These are phyloP conservation scores for Botrytis tulipae DNA, from an alignment of 2,329 filamentous ascomycete genomes.

Conservation along the genomic window DNA sequence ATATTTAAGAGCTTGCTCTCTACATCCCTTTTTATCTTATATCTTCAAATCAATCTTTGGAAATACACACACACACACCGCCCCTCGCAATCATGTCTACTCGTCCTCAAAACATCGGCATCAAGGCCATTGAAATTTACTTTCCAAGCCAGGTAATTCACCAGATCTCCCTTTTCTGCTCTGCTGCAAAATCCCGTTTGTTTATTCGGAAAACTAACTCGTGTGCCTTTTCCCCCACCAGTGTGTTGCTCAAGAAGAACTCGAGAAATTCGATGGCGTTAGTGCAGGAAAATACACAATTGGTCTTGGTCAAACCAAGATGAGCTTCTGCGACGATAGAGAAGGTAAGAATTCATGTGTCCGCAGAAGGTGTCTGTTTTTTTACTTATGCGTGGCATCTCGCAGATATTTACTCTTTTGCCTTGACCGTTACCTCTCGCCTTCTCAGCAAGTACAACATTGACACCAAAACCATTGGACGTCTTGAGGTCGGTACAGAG, in stretches of 20 bases:
- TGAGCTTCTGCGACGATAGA: conserved; percentile 88
- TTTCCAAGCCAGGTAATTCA: conserved; percentile 75
- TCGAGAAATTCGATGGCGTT: conserved; percentile 85
- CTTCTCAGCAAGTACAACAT: conserved; percentile 82
- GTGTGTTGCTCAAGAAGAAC: conserved; percentile 81
- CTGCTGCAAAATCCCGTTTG: not conserved
- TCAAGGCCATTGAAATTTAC: conserved; percentile 91
- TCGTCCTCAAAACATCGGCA: conserved; percentile 83
- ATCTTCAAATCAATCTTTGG: conserved; percentile 18
- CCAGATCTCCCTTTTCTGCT: not conserved
- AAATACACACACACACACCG: conserved; percentile 23
- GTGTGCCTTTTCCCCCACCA: conserved; percentile 39
- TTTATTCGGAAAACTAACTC: conserved; percentile 13
- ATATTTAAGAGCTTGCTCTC: not conserved
- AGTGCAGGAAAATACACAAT: conserved; percentile 84
- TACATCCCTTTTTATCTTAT: not conserved
- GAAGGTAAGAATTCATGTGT: conserved; percentile 56
- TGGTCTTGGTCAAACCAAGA: conserved; percentile 85
- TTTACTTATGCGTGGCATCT: conserved; percentile 7
- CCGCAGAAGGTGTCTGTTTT: conserved; percentile 9
- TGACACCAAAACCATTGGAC: conserved; percentile 73
- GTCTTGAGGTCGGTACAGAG: conserved; percentile 82
- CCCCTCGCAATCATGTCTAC: conserved; percentile 57
- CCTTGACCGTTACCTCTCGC: conserved; percentile 73
- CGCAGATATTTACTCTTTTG: conserved; percentile 82